Base-by-base conservation (phyloP, 176 grass and related monocot genomes). In the Bolboschoenus planiculmis region DNA sequence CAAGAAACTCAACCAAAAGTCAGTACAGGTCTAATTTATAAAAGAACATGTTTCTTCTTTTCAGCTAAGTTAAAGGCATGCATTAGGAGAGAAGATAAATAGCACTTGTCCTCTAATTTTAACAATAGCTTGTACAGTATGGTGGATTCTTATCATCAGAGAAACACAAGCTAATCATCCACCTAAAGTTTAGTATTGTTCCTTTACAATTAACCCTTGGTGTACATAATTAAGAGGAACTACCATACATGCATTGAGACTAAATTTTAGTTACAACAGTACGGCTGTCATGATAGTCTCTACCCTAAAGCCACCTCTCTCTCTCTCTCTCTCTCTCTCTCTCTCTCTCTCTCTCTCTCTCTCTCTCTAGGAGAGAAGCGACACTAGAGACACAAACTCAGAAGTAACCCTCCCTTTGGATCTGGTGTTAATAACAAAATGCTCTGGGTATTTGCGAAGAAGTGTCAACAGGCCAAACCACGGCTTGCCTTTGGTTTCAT, bases 361-460 rank as follows among this genome's bases (percentile, higher is more conserved):
- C 47, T 77, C 47, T 79, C 16, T 48, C 83, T 91, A 97, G 3
- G 92, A 94, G 50, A 94, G 92, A 85, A 94, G 78, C 44, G 92
- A 97, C 67, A 97, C 94, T 4, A 97, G 79, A 4, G 92, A 97
- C 23, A 97, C 94, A 60, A 97, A 97, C 85, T 97, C 94, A 0
- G 94, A 94, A n/a, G 90, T 92, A 18, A 92, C 81, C 47, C 92
- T 92, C 31, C 94, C 94, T 71, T 94, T 97, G 1, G 88, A 94
- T 68, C 90, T 97, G 27, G 94, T 97, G 76, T 97, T 94, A 82
- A 97, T 92, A 61, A 94, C 92, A 27, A 97, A 97, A 80, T 97
- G 94, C 75, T 97, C 94, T 0, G 94, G 94, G 80, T 94, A 97
- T 82, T 94, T 97, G 63, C 94, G 87, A 14, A 97, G 92, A 46